Percentiles rank a stretch among this genome's conserved stretches.
phyloP scores from a whole-genome alignment of 495 filamentous ascomycete genomes.

The Penicillium ochrochloron region DNA sequence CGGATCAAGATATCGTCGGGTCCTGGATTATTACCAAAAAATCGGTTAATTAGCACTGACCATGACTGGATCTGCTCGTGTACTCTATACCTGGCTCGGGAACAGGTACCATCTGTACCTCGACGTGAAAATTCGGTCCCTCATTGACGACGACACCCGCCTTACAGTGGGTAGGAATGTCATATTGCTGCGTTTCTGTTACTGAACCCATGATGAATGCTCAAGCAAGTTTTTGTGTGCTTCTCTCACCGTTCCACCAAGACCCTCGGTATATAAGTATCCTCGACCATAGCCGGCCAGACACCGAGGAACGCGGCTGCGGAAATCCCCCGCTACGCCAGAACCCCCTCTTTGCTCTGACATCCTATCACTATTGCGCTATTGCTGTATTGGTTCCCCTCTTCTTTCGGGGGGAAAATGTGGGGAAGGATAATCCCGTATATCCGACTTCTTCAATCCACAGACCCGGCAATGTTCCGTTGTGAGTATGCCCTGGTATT shows the following conservation, averaged over 20 bases:
- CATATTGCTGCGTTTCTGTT: slow-evolving; percentile 16
- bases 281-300: slow-evolving; percentile 3
- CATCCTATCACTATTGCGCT: neutral
- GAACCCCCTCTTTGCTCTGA: slow-evolving; percentile 16
- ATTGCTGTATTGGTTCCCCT: neutral
- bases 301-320: slow-evolving; percentile 14
- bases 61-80: neutral
- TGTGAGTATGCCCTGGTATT: neutral
- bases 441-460: neutral
- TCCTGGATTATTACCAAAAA: slow-evolving; percentile 30
- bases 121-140: slow-evolving; percentile 56
- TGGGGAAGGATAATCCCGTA: slow-evolving; percentile 11
- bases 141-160: slow-evolving; percentile 59
- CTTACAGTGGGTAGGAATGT: slow-evolving; percentile 58
- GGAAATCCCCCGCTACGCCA: slow-evolving; percentile 14
- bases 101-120: slow-evolving; percentile 56
- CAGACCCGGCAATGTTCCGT: neutral
- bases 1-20: slow-evolving; percentile 53
- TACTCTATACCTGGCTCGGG: slow-evolving; percentile 51
- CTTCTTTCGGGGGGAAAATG: neutral
- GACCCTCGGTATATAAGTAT: slow-evolving; percentile 2
- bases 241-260: neutral
- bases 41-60: neutral
- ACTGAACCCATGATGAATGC: slow-evolving; percentile 9
- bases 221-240: neutral